Conservation (phyloP, 1,284 basidiomycete species). For the Cutaneotrichosporon curvatum region DNA sequence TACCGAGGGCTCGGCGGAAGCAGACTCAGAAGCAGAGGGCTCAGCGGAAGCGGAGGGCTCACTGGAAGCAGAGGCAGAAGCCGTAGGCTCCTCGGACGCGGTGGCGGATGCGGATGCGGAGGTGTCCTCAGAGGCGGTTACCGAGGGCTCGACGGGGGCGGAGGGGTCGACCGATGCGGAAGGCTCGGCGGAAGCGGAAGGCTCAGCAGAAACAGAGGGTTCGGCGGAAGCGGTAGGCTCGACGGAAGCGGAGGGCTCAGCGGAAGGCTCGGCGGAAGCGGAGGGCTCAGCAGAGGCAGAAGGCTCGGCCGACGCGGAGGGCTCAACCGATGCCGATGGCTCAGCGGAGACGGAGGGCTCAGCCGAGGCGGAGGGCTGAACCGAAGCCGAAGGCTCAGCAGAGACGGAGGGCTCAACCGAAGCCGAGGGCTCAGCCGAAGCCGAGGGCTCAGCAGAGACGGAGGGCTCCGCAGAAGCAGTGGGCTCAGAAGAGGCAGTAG, state of each 20-base stretch:
- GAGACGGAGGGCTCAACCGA: background rate
- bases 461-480: background rate
- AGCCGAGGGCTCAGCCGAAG: background rate
- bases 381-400: slow-evolving; percentile 1
- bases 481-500: slow-evolving; percentile 2
- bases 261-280: background rate
- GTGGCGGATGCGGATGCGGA: slow-evolving; percentile 1
- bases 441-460: background rate
- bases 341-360: slow-evolving; percentile 1
- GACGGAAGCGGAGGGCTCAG: background rate
- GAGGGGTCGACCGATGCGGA: slow-evolving; percentile 1
- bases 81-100: slow-evolving; percentile 3
- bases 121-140: background rate
- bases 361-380: background rate
- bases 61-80: slow-evolving; percentile 2
- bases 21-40: slow-evolving; percentile 7
- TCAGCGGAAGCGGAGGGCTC: slow-evolving; percentile 5
- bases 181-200: background rate
- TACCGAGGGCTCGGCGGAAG: slow-evolving; percentile 3
- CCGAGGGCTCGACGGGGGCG: slow-evolving; percentile 3
- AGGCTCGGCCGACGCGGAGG: background rate
- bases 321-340: slow-evolving; percentile 1
- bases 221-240: background rate
- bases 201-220: slow-evolving; percentile 1
- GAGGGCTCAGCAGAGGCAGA: slow-evolving; percentile 4